phyloP scores from a whole-genome alignment of 2,329 filamentous ascomycete species.

The Neonectria neomacrospora region DNA sequence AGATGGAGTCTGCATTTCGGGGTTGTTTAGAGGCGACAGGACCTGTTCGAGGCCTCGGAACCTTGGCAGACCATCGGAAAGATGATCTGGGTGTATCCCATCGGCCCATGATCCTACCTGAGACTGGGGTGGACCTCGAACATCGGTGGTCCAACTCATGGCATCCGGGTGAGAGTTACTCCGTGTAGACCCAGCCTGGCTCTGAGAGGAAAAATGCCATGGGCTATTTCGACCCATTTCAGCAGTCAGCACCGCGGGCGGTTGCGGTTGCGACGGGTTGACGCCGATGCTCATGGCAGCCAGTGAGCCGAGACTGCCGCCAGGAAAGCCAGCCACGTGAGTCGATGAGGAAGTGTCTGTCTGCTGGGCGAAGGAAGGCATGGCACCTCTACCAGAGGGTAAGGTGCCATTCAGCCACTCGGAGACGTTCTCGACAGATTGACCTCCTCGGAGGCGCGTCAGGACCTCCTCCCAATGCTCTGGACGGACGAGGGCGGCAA shows the following conservation, averaged over 20 bases:
- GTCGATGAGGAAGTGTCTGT: conserved; percentile 34
- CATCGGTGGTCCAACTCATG: conserved; percentile 59
- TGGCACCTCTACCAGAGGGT: conserved; percentile 46
- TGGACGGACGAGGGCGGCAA: conserved; percentile 63
- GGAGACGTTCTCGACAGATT: conserved; percentile 65
- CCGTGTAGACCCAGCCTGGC: conserved; percentile 58
- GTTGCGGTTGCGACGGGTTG: conserved; percentile 47
- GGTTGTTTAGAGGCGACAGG: conserved; percentile 57
- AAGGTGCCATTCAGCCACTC: conserved; percentile 60
- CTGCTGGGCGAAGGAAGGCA: conserved; percentile 44
- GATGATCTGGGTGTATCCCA: conserved; percentile 50
- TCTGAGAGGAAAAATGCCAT: conserved; percentile 61
- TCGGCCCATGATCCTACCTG: conserved; percentile 64
- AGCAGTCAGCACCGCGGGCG: conserved; percentile 48
- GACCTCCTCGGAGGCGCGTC: conserved; percentile 62
- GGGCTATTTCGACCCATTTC: conserved; percentile 59
- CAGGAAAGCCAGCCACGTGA: conserved; percentile 45
- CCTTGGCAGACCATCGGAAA: conserved; percentile 47
- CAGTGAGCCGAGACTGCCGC: conserved; percentile 43
- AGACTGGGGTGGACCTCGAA: conserved; percentile 54
- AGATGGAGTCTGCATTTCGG: conserved; percentile 56
- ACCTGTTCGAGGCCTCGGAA: conserved; percentile 60
- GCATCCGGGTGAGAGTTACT: conserved; percentile 60
- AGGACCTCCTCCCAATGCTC: conserved; percentile 66
- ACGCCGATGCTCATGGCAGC: conserved; percentile 48